A percentile compares a stretch with the other conserved stretches of the same genome.
Conservation (phyloP, 306 rosid species). For the Hippophae rhamnoides region DNA sequence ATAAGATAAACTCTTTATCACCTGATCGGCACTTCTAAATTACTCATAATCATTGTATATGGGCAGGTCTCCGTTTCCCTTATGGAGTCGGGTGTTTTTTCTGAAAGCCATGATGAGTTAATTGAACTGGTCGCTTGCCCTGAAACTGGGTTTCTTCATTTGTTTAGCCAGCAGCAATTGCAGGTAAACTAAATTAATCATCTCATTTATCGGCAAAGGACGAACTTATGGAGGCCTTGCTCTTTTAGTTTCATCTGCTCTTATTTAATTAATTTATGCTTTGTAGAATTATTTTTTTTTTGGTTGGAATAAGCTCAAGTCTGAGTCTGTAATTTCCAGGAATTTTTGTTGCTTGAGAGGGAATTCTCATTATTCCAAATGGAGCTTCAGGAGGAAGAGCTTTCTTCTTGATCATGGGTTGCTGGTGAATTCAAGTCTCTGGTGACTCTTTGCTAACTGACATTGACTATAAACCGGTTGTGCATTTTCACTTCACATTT, state of each 20-base stretch:
- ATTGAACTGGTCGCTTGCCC: slow-evolving; percentile 65
- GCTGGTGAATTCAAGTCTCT: slow-evolving; percentile 2
- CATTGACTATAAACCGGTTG: too few species aligned
- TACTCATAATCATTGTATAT: slow-evolving; percentile 6
- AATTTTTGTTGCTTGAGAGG: slow-evolving; percentile 66
- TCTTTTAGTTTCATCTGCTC: not conserved
- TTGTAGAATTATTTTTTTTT: too few species aligned
- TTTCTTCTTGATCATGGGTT: slow-evolving; percentile 12
- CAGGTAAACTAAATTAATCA: slow-evolving; percentile 39
- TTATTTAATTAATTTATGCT: too few species aligned
- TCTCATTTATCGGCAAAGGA: slow-evolving; percentile 9
- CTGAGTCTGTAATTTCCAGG: slow-evolving; percentile 29
- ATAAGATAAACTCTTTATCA: not conserved
- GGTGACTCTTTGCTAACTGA: not conserved
- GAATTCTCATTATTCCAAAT: slow-evolving; percentile 62
- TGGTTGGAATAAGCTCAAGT: not conserved
- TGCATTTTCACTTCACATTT: too few species aligned
- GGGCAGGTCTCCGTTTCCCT: slow-evolving; percentile 75
- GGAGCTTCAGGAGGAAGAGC: slow-evolving; percentile 44
- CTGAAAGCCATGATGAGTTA: slow-evolving; percentile 66
- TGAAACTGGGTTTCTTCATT: slow-evolving; percentile 52
- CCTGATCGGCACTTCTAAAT: not conserved
- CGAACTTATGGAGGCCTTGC: not conserved
- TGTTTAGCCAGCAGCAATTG: slow-evolving; percentile 93
- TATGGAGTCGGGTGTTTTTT: slow-evolving; percentile 49